These are phyloP conservation scores for Pseudopithomyces chartarum DNA, from an alignment of 2,329 filamentous ascomycete genomes.

Conservation along the genomic window DNA sequence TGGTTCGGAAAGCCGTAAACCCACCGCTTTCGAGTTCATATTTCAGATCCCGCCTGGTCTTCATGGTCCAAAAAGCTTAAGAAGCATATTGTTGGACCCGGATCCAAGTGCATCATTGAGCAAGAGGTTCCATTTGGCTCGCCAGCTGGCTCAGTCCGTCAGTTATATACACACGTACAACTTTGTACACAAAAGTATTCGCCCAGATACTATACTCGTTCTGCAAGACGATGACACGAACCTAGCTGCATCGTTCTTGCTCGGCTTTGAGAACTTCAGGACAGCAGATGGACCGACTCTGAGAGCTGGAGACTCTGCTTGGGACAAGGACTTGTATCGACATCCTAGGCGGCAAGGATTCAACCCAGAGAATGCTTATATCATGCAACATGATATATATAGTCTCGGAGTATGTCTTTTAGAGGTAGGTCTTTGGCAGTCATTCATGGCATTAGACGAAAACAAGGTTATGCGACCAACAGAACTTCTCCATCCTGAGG, in stretches of 20 bases:
- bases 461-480: neutral
- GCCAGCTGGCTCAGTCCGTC: constrained; percentile 43
- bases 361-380: constrained; percentile 46
- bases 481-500: neutral
- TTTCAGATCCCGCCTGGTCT: constrained; percentile 13
- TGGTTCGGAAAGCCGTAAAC: constrained; percentile 5
- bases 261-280: constrained; percentile 54
- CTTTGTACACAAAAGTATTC: constrained; percentile 55
- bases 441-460: constrained; percentile 33
- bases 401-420: constrained; percentile 60
- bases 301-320: constrained; percentile 43
- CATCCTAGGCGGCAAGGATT: constrained; percentile 56
- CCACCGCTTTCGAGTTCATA: constrained; percentile 13
- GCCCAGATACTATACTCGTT: constrained; percentile 49
- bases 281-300: constrained; percentile 40
- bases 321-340: constrained; percentile 56
- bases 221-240: constrained; percentile 21
- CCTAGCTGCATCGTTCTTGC: constrained; percentile 43
- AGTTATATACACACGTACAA: constrained; percentile 46
- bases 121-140: constrained; percentile 37
- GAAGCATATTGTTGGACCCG: constrained; percentile 14
- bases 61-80: constrained; percentile 20
- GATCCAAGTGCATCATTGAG: constrained; percentile 27
- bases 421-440: constrained; percentile 58
- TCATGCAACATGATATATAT: constrained; percentile 63